Percentiles rank a stretch among this genome's conserved stretches.
Conservation (phyloP, 1,284 basidiomycete genomes). For the Melampsora larici-populina region DNA sequence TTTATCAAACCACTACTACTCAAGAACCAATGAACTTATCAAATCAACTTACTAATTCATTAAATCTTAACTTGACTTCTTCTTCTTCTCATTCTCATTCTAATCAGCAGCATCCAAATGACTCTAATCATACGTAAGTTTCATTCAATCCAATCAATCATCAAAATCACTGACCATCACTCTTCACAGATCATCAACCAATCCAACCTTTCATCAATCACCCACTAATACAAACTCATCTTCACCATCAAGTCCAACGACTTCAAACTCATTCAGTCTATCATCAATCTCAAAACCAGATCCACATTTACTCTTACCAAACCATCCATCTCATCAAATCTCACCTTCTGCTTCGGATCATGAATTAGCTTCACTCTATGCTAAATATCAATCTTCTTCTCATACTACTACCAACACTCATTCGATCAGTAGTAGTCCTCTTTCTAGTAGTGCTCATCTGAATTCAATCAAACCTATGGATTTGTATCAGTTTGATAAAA, state of each 20-base stretch:
- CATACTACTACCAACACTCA: too few relatives aligned
- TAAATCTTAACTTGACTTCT: not conserved
- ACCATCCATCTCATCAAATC: not conserved
- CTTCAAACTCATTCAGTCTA: not conserved
- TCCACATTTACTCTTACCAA: not conserved
- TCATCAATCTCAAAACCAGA: not conserved
- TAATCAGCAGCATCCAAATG: not conserved
- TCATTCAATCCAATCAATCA: too few relatives aligned
- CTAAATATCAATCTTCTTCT: constrained; percentile 24
- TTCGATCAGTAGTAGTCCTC: too few relatives aligned
- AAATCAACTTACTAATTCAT: not conserved
- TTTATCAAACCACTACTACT: not conserved
- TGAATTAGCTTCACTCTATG: constrained; percentile 32
- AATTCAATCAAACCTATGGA: too few relatives aligned
- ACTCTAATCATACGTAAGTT: too few relatives aligned
- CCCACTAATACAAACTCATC: too few relatives aligned
- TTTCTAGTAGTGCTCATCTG: too few relatives aligned
- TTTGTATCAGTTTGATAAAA: not conserved
- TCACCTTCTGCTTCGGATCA: constrained; percentile 9
- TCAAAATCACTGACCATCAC: too few relatives aligned
- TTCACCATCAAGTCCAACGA: not conserved
- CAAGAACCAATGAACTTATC: too few relatives aligned
- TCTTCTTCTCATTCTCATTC: not conserved
- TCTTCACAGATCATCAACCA: too few relatives aligned
- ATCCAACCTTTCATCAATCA: too few relatives aligned